phyloP scores from a whole-genome alignment of 2,329 filamentous ascomycete genomes.

The Arthrobotrys megalospora region DNA sequence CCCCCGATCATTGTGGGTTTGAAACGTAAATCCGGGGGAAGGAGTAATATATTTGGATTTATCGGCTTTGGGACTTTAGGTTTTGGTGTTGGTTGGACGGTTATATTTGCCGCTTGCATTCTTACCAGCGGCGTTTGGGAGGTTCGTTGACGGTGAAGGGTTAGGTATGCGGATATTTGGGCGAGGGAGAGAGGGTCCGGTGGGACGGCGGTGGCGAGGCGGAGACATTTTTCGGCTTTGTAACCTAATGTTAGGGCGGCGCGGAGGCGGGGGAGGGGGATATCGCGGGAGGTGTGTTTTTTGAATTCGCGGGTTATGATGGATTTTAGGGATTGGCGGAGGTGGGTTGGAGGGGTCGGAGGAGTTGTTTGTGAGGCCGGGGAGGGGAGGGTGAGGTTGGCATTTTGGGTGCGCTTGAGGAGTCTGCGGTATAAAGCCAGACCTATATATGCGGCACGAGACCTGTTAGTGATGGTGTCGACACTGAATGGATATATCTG shows the following conservation, averaged over 20 bases:
- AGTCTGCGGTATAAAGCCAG: conserved; percentile 58
- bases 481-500: background rate
- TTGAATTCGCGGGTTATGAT: conserved; percentile 55
- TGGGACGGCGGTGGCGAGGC: conserved; percentile 20
- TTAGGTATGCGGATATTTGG: conserved; percentile 40
- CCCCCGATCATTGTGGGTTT: conserved; percentile 42
- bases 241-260: conserved; percentile 28
- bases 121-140: conserved; percentile 11
- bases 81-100: conserved; percentile 44
- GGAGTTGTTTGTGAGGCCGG: background rate
- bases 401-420: conserved; percentile 47
- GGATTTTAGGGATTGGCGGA: conserved; percentile 40
- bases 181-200: conserved; percentile 41
- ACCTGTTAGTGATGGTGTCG: background rate
- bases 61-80: conserved; percentile 14
- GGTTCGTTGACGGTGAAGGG: conserved; percentile 7
- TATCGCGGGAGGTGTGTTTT: conserved; percentile 25
- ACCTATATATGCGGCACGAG: conserved; percentile 24
- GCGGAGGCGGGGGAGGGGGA: conserved; percentile 21
- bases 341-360: background rate
- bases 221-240: conserved; percentile 44
- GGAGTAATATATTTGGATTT: conserved; percentile 11
- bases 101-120: conserved; percentile 49
- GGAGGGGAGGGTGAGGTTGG: background rate
- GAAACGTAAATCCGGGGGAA: conserved; percentile 35